These are phyloP conservation scores for Persicaria tinctoria DNA, from an alignment of 148 eudicot species.

Conservation along the genomic window DNA sequence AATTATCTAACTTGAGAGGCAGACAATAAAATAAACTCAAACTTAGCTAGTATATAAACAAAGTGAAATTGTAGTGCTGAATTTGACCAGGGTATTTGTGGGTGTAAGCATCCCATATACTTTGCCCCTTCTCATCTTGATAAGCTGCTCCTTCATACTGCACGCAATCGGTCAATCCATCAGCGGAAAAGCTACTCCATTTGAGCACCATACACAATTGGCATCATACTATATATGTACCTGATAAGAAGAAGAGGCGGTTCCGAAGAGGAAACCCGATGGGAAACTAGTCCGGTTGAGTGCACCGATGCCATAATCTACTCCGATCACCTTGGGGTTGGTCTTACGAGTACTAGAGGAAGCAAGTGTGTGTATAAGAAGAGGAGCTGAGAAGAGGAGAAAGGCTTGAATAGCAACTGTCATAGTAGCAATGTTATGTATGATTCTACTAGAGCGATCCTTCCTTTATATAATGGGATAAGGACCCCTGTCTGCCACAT, in stretches of 20 bases:
- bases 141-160: constrained; percentile 9
- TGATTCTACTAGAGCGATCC: not conserved
- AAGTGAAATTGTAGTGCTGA: too few species aligned
- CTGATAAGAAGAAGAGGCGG: constrained; percentile 41
- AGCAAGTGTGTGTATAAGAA: not conserved
- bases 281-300: constrained; percentile 31
- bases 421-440: not conserved
- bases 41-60: too few species aligned
- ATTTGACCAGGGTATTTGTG: constrained; percentile 23
- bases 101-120: constrained; percentile 31
- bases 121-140: constrained; percentile 28
- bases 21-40: too few species aligned
- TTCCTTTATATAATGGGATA: too few species aligned
- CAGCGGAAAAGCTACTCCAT: not conserved
- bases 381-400: not conserved
- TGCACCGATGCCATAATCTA: constrained; percentile 8
- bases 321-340: not conserved
- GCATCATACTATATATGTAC: not conserved
- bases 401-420: not conserved
- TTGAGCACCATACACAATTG: too few species aligned
- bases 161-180: not conserved
- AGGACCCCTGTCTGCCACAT: too few species aligned
- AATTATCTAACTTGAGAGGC: too few species aligned
- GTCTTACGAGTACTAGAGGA: not conserved
- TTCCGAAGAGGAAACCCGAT: constrained; percentile 21